Evolutionary conservation across 805 yeast species (phyloP), one percentile per base, ranked within the genome.

Genomic region (Metschnikowia hibisci): DNA sequence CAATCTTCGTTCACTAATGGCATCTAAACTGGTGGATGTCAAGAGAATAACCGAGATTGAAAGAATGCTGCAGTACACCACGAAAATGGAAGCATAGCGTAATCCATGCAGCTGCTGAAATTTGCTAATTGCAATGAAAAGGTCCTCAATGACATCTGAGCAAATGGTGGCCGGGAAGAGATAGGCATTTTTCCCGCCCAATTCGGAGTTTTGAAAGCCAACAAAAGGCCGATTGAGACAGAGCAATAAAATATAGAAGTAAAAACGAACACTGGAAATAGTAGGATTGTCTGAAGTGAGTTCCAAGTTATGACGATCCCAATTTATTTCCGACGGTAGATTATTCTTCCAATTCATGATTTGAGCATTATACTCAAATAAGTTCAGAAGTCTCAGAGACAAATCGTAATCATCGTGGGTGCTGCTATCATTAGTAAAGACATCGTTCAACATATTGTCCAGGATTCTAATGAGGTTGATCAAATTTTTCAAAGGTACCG

Each of bases 191-290:
- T 37, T 25, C 12, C 40, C 11, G 7, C 34, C 40, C 32, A 37
- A 37, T 14, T 52, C 52, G n/a, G 42, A 39, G 28, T 47, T 41
- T 34, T 48, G 47, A 44, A 47, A 47, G 3, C 77, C 80, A 32
- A 79, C 71, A 51, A 80, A 80, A 2, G 84, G 84, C 32, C 81
- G 65, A 53, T 80, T 80, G 41, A 80, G 68, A 44, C 84, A 79
- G n/a, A 81, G 62, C 13, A 76, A 58, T 2, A 78, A 72, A 34
- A 81, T 72, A 53, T 80, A 81, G 56, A 80, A 81, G 52, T 77
- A 78, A 52, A 76, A 78, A 53, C 78, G 65, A 35, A 79, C 73
- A 37, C 76, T 67, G 33, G 78, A 67, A 15, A 70, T 63, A 0
- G 80, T 77, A 0, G 84, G 83, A 50, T 78, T 79, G 34, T 71